A percentile compares a stretch with the other conserved stretches of the same genome.
Evolutionary conservation across 495 filamentous ascomycete species (phyloP).

Genomic region (Talaromyces ruber): DNA sequence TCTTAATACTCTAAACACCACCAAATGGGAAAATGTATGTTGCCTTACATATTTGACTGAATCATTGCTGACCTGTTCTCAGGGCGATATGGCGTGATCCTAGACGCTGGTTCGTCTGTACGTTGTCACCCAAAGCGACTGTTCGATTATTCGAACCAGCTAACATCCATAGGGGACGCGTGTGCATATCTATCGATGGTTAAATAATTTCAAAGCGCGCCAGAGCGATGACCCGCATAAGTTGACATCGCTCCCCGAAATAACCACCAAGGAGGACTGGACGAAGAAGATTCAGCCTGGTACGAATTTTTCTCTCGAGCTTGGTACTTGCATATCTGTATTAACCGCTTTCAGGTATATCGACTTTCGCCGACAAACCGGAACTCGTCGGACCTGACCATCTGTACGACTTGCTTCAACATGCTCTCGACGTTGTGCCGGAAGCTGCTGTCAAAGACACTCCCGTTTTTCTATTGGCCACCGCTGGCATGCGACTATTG

Average conservation of each 20-base stretch:
- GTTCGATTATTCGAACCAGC: background rate
- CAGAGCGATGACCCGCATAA: slow-evolving; percentile 50
- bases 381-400: slow-evolving; percentile 73
- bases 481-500: slow-evolving; percentile 94
- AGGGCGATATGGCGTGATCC: slow-evolving; percentile 59
- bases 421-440: slow-evolving; percentile 79
- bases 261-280: slow-evolving; percentile 79
- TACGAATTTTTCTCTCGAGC: slow-evolving; percentile 17
- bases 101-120: slow-evolving; percentile 65
- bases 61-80: slow-evolving; percentile 1
- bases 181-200: slow-evolving; percentile 88
- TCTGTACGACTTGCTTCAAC: slow-evolving; percentile 67
- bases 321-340: background rate
- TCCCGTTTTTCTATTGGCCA: slow-evolving; percentile 90
- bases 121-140: slow-evolving; percentile 9
- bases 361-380: slow-evolving; percentile 74
- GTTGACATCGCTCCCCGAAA: slow-evolving; percentile 61
- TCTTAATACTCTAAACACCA: slow-evolving; percentile 4
- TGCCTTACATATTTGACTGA: slow-evolving; percentile 1
- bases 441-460: slow-evolving; percentile 69
- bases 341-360: slow-evolving; percentile 50
- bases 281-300: slow-evolving; percentile 88
- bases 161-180: slow-evolving; percentile 60
- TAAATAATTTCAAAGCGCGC: slow-evolving; percentile 61
- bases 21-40: slow-evolving; percentile 44